phyloP scores from a whole-genome alignment of 768 basidiomycete species.

The Hygrophorus pudorinus region DNA sequence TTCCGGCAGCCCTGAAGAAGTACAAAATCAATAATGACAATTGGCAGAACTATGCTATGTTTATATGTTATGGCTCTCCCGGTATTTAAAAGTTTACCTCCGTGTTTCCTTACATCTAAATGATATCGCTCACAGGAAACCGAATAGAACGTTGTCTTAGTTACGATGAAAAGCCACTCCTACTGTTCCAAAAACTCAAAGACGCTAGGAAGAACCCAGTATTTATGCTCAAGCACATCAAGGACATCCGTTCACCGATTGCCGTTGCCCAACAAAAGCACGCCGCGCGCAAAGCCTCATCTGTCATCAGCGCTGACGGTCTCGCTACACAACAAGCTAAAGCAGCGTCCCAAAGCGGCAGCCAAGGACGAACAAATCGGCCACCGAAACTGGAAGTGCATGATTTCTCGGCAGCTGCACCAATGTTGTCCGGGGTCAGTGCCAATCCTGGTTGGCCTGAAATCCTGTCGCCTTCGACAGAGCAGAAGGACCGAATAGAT shows the following conservation, averaged over 20 bases:
- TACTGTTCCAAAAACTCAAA: conserved; percentile 95
- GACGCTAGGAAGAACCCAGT: conserved; percentile 97
- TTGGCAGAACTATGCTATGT: conserved; percentile 99
- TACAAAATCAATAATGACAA: conserved; percentile 98
- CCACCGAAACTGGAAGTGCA: conserved; percentile 66
- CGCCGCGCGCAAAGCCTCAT: conserved; percentile 73
- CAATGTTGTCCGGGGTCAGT: conserved; percentile 47
- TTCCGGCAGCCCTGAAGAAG: conserved; percentile 96
- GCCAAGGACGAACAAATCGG: conserved; percentile 31
- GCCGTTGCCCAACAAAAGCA: conserved; percentile 96
- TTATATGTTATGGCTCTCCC: conserved; percentile 93
- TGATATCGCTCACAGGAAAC: conserved; percentile 33
- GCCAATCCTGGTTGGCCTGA: conserved; percentile 75
- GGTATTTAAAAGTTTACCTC: conserved; percentile 37
- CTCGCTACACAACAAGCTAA: conserved; percentile 24
- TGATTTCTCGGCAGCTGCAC: conserved; percentile 43
- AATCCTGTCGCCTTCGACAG: conserved; percentile 48
- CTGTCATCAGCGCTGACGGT: conserved; percentile 35
- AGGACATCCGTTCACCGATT: conserved; percentile 95
- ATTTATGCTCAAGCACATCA: conserved; percentile 96
- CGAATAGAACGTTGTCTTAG: conserved; percentile 89
- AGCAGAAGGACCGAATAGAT: conserved; percentile 30
- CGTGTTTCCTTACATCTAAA: not conserved
- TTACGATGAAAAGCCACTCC: conserved; percentile 95
- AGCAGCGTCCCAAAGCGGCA: conserved; percentile 20